Percentiles rank a stretch among this genome's conserved stretches.
Evolutionary conservation across 768 basidiomycete genomes (phyloP).

Genomic region (Kwoniella sp.): DNA sequence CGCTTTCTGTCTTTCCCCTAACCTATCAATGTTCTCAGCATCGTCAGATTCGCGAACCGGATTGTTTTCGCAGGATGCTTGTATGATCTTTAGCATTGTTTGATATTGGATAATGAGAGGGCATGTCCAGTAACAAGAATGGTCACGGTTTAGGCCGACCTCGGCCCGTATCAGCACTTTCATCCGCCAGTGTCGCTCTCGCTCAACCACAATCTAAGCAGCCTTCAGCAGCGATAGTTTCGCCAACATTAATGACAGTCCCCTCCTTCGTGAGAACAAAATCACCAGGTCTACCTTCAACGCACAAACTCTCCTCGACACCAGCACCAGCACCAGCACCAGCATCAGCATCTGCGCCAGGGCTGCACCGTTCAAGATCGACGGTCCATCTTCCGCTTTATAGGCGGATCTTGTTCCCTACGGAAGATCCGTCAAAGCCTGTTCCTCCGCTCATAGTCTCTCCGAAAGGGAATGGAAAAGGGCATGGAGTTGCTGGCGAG

Average conservation of each 20-base stretch:
- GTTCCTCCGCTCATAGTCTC: slow-evolving; percentile 24
- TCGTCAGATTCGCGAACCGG: too few species aligned
- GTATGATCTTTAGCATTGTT: too few species aligned
- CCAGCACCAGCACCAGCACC: too few species aligned
- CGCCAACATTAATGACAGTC: not conserved
- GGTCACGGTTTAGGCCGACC: not conserved
- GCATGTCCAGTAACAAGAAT: not conserved
- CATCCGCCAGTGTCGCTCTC: not conserved
- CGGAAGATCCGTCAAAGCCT: slow-evolving; percentile 17
- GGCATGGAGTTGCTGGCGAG: not conserved
- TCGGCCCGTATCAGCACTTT: not conserved
- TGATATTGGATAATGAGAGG: not conserved
- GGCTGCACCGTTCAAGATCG: slow-evolving; percentile 12
- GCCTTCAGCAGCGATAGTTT: not conserved
- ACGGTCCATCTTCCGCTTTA: slow-evolving; percentile 43
- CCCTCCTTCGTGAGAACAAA: not conserved
- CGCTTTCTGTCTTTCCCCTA: too few species aligned
- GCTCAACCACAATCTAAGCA: not conserved
- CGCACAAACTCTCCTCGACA: too few species aligned
- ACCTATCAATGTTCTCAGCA: too few species aligned
- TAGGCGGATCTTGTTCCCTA: slow-evolving; percentile 41
- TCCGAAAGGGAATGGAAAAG: not conserved
- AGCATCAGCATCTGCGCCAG: not conserved
- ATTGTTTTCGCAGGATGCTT: too few species aligned
- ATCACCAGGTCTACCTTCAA: too few species aligned